These are phyloP conservation scores for Candida silvatica DNA, from an alignment of 805 yeast genomes.

Conservation along the genomic window DNA sequence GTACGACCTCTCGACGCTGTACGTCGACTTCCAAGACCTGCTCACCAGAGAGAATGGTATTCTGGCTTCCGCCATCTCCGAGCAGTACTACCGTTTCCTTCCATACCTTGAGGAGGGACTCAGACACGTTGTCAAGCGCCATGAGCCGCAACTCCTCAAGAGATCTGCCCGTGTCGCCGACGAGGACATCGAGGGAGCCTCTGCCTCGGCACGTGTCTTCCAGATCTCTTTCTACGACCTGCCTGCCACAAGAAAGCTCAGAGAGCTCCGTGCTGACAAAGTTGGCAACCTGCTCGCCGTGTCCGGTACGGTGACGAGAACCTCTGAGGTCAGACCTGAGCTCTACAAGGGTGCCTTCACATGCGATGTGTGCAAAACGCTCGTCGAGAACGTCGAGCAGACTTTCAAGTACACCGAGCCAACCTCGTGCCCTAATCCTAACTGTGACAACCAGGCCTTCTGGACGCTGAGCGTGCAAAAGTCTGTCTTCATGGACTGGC, in stretches of 20 bases:
- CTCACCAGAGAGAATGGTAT: conserved; percentile 73
- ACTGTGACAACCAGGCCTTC: conserved; percentile 76
- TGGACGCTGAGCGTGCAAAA: conserved; percentile 82
- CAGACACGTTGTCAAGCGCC: conserved; percentile 58
- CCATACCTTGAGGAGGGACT: conserved; percentile 78
- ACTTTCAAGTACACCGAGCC: conserved; percentile 93
- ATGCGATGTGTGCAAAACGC: conserved; percentile 81
- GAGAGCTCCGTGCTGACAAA: conserved; percentile 85
- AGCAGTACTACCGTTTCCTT: conserved; percentile 86
- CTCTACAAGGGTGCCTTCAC: conserved; percentile 77
- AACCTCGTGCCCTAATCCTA: conserved; percentile 78
- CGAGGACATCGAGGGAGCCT: conserved; percentile 28
- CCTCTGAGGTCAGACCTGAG: conserved; percentile 95
- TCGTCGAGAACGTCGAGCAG: conserved; percentile 87
- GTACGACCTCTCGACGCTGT: conserved; percentile 68
- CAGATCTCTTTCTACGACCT: conserved; percentile 85
- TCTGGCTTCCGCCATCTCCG: conserved; percentile 79
- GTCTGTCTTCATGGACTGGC: conserved; percentile 94
- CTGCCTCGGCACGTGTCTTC: conserved; percentile 62
- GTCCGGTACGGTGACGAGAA: conserved; percentile 92
- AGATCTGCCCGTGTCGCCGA: conserved; percentile 29
- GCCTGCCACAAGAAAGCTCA: conserved; percentile 72
- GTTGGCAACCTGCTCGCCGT: conserved; percentile 80
- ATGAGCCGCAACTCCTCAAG: conserved; percentile 64
- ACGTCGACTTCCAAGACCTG: conserved; percentile 79